Evolutionary conservation across 345 rosid species (phyloP), one percentile per base, ranked within the genome.

Genomic region (Lepidium sativum): DNA sequence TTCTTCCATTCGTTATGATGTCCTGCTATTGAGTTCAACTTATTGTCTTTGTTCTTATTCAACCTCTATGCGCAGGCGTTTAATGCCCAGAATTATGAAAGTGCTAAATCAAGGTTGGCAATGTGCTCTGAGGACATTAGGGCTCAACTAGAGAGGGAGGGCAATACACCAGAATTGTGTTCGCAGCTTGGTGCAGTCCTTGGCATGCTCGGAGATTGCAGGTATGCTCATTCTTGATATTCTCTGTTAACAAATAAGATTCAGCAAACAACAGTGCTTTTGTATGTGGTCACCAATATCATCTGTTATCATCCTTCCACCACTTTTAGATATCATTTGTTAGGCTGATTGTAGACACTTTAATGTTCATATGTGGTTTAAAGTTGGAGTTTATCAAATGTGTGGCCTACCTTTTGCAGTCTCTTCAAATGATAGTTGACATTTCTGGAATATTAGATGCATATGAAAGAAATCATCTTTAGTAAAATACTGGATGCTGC

Each of bases 131-230:
- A 90, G 49, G 99, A 94, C 70, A 85, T 94, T 54, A 75, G 86
- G 44, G 84, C 73, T 68, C 95, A 88, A 80, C 75, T 94, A 56
- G 86, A 74, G 62, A 78, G 70, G 76, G 73, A 63, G 54, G 97
- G 97, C 21, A 84, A 77, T 74, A 88, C 91, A 18, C 72, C 96
- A 20, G 97, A 91, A 65, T 77, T 94, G 68, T 86, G 97, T 74
- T 94, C 99, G 33, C 99, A 91, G 87, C 92, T 94, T 51, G 99
- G 99, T 37, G 99, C 97, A 39, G 99, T 94, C 49, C 86, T 94
- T 35, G 99, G 99, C 13, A 88, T 91, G 95, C 99, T 90, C 40
- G 99, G 99, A 16, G 99, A 94, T 74, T 90, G 97, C 91, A 82
- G 99, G 99, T 90, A 61, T 44, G 78, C 65, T 49, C 60, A 33